These are phyloP conservation scores for Binderoboletus segoi DNA, from an alignment of 1,284 basidiomycete genomes.

Conservation along the genomic window DNA sequence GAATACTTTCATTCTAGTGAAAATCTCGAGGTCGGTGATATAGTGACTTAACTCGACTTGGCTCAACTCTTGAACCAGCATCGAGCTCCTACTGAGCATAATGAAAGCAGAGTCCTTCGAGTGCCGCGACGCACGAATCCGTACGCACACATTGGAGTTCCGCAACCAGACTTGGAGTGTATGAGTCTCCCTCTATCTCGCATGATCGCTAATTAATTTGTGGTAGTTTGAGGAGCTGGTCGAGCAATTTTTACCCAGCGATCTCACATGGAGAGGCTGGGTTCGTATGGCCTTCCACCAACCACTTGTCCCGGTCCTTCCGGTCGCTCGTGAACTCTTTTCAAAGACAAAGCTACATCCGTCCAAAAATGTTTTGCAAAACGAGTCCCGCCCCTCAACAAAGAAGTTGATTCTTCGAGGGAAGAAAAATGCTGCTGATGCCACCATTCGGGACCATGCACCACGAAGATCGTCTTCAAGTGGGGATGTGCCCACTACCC, in stretches of 20 bases:
- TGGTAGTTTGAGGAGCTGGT: constrained; percentile 79
- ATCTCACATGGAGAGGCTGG: constrained; percentile 78
- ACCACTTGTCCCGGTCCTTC: constrained; percentile 70
- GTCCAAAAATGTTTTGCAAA: constrained; percentile 42
- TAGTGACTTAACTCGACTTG: constrained; percentile 14
- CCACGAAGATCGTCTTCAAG: constrained; percentile 29
- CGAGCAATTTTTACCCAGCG: constrained; percentile 77
- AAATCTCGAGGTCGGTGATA: constrained; percentile 66
- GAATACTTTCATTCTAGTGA: constrained; percentile 84
- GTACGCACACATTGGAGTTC: constrained; percentile 77
- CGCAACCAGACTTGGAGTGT: constrained; percentile 89
- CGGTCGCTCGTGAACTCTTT: constrained; percentile 73
- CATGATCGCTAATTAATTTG: constrained; percentile 4
- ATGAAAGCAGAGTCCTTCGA: constrained; percentile 73
- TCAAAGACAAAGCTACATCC: constrained; percentile 73
- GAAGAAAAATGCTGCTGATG: constrained; percentile 16
- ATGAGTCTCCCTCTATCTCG: constrained; percentile 32
- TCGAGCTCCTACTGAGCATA: constrained; percentile 69
- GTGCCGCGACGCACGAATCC: constrained; percentile 72
- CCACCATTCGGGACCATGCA: constrained; percentile 13
- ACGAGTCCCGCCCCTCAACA: constrained; percentile 31
- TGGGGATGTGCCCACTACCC: constrained; percentile 1
- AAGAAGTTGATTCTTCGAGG: constrained; percentile 29
- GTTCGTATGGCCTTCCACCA: constrained; percentile 81
- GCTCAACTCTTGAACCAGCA: constrained; percentile 41